Conservation (phyloP, 1,139 yeast species). For the Zygosaccharomyces pseudobailii region DNA sequence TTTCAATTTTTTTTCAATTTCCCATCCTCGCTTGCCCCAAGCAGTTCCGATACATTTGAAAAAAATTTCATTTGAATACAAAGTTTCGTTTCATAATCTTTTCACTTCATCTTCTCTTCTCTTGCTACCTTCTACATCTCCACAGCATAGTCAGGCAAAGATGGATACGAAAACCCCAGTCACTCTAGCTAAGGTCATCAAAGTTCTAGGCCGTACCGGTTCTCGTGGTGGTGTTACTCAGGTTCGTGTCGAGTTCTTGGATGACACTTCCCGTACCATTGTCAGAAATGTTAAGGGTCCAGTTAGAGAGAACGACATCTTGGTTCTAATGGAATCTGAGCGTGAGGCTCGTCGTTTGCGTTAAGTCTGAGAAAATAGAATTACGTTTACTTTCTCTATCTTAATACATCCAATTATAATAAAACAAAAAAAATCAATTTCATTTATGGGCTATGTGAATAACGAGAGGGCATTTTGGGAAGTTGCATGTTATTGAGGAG, state of each 20-base stretch:
- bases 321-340: constrained; percentile 99
- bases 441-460: constrained; percentile 1
- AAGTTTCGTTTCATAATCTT: background rate
- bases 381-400: constrained; percentile 5
- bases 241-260: constrained; percentile 99
- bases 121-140: background rate
- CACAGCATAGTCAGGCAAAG: constrained; percentile 16
- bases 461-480: constrained; percentile 1
- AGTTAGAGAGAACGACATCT: constrained; percentile 98
- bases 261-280: constrained; percentile 95
- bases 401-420: constrained; percentile 5
- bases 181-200: constrained; percentile 98
- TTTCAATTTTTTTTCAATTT: background rate
- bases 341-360: constrained; percentile 85
- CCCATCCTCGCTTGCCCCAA: constrained; percentile 1
- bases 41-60: constrained; percentile 1
- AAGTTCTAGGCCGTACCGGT: constrained; percentile 99
- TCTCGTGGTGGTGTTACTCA: constrained; percentile 99
- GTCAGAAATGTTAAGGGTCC: constrained; percentile 99
- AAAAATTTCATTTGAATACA: constrained; percentile 9
- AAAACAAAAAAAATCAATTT: constrained; percentile 5
- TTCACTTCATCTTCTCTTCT: background rate
- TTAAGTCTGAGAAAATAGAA: constrained; percentile 32
- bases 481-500: background rate
- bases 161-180: constrained; percentile 91